Evolutionary conservation across 352 stramenopile species (phyloP).

Genomic region (Peronosclerospora sorghi): DNA sequence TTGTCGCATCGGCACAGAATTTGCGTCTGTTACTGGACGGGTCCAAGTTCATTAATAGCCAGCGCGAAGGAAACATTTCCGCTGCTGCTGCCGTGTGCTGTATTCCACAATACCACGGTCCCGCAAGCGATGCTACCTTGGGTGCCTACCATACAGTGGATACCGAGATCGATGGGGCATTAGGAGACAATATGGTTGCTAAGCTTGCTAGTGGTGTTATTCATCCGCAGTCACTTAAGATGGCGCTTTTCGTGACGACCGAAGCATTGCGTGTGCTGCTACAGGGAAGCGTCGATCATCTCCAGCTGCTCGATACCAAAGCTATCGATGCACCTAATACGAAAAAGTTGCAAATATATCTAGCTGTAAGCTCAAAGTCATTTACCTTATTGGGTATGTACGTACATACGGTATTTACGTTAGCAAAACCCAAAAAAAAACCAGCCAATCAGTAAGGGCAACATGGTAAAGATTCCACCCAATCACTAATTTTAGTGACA

Average conservation of each 20-base stretch:
- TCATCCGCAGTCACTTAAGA: conserved; percentile 60
- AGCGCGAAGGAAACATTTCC: no score
- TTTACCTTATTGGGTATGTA: no score
- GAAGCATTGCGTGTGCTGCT: conserved; percentile 49
- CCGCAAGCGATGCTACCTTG: conserved; percentile 53
- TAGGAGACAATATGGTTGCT: conserved; percentile 13
- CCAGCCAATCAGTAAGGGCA: no score
- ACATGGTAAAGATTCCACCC: no score
- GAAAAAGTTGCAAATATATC: no score
- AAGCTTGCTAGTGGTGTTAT: conserved; percentile 27
- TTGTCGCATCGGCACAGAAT: conserved; percentile 74
- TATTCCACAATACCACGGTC: conserved; percentile 80
- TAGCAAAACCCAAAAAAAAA: no score
- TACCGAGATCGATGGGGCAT: conserved; percentile 50
- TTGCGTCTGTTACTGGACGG: conserved; percentile 83
- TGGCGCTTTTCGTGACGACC: conserved; percentile 35
- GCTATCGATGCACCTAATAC: conserved; percentile 9
- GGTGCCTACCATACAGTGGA: conserved; percentile 61
- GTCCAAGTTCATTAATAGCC: no score
- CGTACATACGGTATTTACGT: no score
- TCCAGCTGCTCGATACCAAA: conserved; percentile 15
- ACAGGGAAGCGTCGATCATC: conserved; percentile 44
- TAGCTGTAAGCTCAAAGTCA: no score
- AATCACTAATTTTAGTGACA: no score
- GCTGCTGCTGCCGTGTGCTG: conserved; percentile 35